Conservation (phyloP, 176 grass and related monocot species). For the Zizania latifolia region DNA sequence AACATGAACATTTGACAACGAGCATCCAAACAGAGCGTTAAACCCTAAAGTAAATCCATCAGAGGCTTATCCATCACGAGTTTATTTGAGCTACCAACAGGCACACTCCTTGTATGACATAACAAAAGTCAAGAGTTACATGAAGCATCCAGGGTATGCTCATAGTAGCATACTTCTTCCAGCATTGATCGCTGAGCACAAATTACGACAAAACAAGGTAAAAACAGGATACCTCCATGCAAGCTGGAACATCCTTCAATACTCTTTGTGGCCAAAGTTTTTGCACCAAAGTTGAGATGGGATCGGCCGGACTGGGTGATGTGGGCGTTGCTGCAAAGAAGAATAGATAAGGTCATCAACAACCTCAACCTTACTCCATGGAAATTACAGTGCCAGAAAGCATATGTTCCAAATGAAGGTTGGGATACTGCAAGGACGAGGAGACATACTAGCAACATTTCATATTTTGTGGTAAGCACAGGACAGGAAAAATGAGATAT, state of each 20-base stretch:
- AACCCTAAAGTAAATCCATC: slow-evolving; percentile 33
- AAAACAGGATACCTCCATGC: background rate
- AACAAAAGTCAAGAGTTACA: slow-evolving; percentile 18
- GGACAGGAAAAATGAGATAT: background rate
- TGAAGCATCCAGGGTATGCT: slow-evolving; percentile 9
- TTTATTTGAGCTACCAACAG: slow-evolving; percentile 37
- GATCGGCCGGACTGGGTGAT: slow-evolving; percentile 85
- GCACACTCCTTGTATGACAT: slow-evolving; percentile 25
- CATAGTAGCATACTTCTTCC: slow-evolving; percentile 6
- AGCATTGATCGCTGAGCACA: slow-evolving; percentile 4
- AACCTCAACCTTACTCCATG: background rate
- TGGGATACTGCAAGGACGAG: background rate
- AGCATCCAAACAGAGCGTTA: slow-evolving; percentile 7
- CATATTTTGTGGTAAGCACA: background rate
- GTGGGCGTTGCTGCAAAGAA: slow-evolving; percentile 77
- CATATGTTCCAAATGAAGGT: background rate
- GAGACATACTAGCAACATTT: background rate
- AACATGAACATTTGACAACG: background rate
- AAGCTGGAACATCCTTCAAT: slow-evolving; percentile 27
- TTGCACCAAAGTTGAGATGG: slow-evolving; percentile 99
- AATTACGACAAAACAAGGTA: slow-evolving; percentile 23
- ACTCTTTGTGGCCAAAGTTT: slow-evolving; percentile 94
- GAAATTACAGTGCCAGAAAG: background rate
- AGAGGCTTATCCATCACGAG: slow-evolving; percentile 21
- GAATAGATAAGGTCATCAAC: background rate